Percentiles rank a stretch among this genome's conserved stretches.
Conservation (phyloP, 2,329 filamentous ascomycete species). For the Xylariaceae sp. region DNA sequence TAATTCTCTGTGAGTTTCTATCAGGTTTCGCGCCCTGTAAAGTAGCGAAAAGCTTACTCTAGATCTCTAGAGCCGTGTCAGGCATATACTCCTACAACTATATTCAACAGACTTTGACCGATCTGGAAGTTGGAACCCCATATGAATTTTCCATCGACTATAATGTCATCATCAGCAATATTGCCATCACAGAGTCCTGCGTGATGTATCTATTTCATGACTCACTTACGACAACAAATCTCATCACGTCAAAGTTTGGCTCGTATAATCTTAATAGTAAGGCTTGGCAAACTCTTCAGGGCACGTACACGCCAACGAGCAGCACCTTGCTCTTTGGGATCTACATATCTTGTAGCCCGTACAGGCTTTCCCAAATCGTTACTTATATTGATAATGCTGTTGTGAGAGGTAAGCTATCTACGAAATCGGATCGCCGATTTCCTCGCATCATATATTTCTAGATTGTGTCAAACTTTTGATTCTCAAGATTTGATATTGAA, state of each 20-base stretch:
- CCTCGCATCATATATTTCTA: too few species aligned
- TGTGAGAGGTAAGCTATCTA: conserved; percentile 5
- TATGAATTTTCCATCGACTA: conserved; percentile 13
- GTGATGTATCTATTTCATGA: conserved; percentile 1
- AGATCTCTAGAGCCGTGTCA: not conserved
- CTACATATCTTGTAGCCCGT: conserved; percentile 4
- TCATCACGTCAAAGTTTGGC: not conserved
- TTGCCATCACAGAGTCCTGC: not conserved
- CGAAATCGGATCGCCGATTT: not conserved
- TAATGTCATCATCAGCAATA: not conserved
- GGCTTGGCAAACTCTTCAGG: not conserved
- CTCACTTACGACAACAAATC: not conserved
- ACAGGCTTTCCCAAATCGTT: not conserved
- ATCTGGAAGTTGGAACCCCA: not conserved
- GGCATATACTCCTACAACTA: not conserved
- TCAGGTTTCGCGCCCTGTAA: not conserved
- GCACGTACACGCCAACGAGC: conserved; percentile 5
- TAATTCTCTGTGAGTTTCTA: conserved; percentile 8
- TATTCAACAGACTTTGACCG: not conserved
- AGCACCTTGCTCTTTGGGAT: not conserved
- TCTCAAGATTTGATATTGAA: not conserved
- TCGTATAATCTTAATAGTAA: not conserved
- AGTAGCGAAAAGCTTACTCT: not conserved
- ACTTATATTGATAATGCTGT: conserved; percentile 11
- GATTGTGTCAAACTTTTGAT: too few species aligned